Evolutionary conservation across 83 land plant species (phyloP), one percentile per base, ranked within the genome.

Genomic region (Thuja plicata): DNA sequence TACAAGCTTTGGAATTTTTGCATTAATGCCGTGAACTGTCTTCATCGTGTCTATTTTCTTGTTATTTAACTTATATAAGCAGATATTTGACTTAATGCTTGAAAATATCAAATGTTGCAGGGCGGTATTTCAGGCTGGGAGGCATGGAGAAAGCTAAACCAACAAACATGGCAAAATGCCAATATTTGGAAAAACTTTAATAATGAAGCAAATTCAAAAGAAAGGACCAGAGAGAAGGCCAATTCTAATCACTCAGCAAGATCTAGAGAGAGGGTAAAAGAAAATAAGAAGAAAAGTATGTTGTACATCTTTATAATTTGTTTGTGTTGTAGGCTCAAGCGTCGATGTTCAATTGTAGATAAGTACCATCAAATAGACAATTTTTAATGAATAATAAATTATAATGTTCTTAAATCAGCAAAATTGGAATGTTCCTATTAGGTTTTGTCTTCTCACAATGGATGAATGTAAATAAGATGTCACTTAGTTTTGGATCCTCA

Each of bases 221-320:
- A 12, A 82, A 82, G 34, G 55, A 82, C 50, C 85, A 82, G 35
- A 46, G 27, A 27, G 54, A 82, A 82, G 9, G 54, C 54, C 48
- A 82, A 30, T n/a, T 27, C 24, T 13, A 46, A 46, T 46, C 85
- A 12, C 1, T 82, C 85, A 82, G 30, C 85, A n/a, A 50, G 13
- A 46, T 45, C 54, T n/a, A 45, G 46, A 82, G 85, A 82, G 85
- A 82, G 85, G 54, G 85, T 45, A 43, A 41, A 82, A 82, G 83
- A 79, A 17, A 38, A 38, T 43, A 81, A n/a, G 85, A 45, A 34
- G 52, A 82, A 27, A 45, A n/a, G 85, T 82, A 82, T 17, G 85
- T 82, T 82, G 78, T 82, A 13, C 54, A 45, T 41, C 52, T 41
- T 82, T 6, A 82, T 0, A n/a, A 82, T 43, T 38, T 45, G 10